A percentile compares a stretch with the other conserved stretches of the same genome.
phyloP scores from a whole-genome alignment of 1,284 basidiomycete species.

The Rhodotorula sp. region DNA sequence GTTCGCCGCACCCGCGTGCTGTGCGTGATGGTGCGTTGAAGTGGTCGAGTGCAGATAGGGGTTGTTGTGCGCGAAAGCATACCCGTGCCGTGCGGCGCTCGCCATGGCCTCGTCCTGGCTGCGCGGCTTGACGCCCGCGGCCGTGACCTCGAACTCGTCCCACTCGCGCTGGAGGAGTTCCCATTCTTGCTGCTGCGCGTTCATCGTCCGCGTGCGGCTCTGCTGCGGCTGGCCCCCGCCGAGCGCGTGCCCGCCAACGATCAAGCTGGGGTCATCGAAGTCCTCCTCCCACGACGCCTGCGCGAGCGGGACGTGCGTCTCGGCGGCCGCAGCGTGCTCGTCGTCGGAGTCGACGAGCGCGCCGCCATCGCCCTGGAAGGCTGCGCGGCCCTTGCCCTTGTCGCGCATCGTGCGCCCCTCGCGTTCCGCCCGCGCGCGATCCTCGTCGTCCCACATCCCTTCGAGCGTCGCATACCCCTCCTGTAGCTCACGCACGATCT shows the following conservation, averaged over 20 bases:
- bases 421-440: slow-evolving; percentile 21
- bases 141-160: slow-evolving; percentile 55
- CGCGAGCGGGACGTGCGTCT: slow-evolving; percentile 49
- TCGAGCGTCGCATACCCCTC: slow-evolving; percentile 33
- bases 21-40: slow-evolving; percentile 60
- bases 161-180: slow-evolving; percentile 70
- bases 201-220: slow-evolving; percentile 56
- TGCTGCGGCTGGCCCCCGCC: slow-evolving; percentile 9
- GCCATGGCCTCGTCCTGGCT: slow-evolving; percentile 16
- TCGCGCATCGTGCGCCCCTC: slow-evolving; percentile 6
- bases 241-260: slow-evolving; percentile 35
- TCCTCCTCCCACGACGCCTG: slow-evolving; percentile 52
- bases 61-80: slow-evolving; percentile 79
- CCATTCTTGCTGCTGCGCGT: slow-evolving; percentile 75
- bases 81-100: slow-evolving; percentile 54
- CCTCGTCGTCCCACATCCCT: slow-evolving; percentile 43
- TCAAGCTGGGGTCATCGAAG: slow-evolving; percentile 43
- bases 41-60: slow-evolving; percentile 63
- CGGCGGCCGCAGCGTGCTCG: slow-evolving; percentile 15
- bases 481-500: slow-evolving; percentile 16
- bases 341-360: slow-evolving; percentile 10
- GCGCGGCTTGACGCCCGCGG: slow-evolving; percentile 61
- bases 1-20: slow-evolving; percentile 1
- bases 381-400: slow-evolving; percentile 12
- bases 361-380: slow-evolving; percentile 48